Evolutionary conservation across 2,329 filamentous ascomycete genomes (phyloP).

Genomic region (Clonostachys rhizophaga): DNA sequence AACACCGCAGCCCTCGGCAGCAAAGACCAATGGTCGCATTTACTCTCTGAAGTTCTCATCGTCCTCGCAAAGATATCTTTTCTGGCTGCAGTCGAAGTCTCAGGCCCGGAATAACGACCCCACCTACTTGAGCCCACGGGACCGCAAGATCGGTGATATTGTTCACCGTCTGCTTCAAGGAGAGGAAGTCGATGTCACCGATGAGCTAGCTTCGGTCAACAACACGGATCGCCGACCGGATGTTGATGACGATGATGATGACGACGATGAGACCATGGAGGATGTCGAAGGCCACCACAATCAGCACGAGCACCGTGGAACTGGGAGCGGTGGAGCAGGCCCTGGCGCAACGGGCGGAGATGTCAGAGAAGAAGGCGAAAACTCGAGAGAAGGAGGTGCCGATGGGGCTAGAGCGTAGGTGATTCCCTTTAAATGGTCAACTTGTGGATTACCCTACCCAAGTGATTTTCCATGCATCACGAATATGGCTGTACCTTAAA

Average conservation of each 20-base stretch:
- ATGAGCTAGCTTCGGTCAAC: slow-evolving; percentile 64
- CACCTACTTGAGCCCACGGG: slow-evolving; percentile 78
- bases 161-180: slow-evolving; percentile 83
- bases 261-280: slow-evolving; percentile 47
- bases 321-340: slow-evolving; percentile 75
- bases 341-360: slow-evolving; percentile 87
- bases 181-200: slow-evolving; percentile 76
- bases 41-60: slow-evolving; percentile 92
- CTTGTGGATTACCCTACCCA: neutral
- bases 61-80: slow-evolving; percentile 85
- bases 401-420: slow-evolving; percentile 99
- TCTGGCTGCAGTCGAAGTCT: slow-evolving; percentile 92
- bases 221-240: slow-evolving; percentile 44
- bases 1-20: slow-evolving; percentile 48
- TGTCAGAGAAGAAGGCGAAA: slow-evolving; percentile 82
- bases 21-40: slow-evolving; percentile 80
- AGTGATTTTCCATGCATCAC: no score
- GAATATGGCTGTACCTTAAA: no score
- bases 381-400: slow-evolving; percentile 84
- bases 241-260: slow-evolving; percentile 58
- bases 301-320: slow-evolving; percentile 49
- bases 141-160: slow-evolving; percentile 82
- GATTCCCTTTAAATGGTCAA: slow-evolving; percentile 15
- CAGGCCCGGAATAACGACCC: slow-evolving; percentile 66
- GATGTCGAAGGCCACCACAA: slow-evolving; percentile 66